Percentiles rank a stretch among this genome's conserved stretches.
phyloP scores from a whole-genome alignment of 805 yeast species.

The Teunomyces barrocoloradensis region DNA sequence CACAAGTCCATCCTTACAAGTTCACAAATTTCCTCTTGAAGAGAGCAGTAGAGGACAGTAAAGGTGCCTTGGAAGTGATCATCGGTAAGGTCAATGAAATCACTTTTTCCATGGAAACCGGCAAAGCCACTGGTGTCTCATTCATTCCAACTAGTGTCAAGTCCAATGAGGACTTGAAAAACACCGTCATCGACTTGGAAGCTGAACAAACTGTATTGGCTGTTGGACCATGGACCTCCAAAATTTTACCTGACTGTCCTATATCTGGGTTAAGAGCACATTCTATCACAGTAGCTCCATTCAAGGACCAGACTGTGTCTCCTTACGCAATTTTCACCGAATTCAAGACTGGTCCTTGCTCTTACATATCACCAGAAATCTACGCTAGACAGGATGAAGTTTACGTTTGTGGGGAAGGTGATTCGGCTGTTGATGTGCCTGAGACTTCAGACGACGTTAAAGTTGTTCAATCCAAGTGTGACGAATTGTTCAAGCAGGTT shows the following conservation, averaged over 20 bases:
- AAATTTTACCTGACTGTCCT: constrained; percentile 87
- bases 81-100: constrained; percentile 81
- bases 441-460: constrained; percentile 93
- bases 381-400: constrained; percentile 95
- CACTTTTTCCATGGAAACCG: constrained; percentile 57
- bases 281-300: constrained; percentile 86
- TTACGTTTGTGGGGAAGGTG: constrained; percentile 97
- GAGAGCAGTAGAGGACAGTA: constrained; percentile 64
- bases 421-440: constrained; percentile 84
- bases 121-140: constrained; percentile 69
- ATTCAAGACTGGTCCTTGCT: constrained; percentile 61
- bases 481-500: constrained; percentile 78
- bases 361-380: constrained; percentile 86
- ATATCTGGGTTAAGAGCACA: constrained; percentile 93
- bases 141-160: constrained; percentile 48
- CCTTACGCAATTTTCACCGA: constrained; percentile 96
- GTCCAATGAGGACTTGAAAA: constrained; percentile 20
- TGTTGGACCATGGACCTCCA: constrained; percentile 97
- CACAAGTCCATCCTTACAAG: constrained; percentile 94
- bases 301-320: constrained; percentile 64
- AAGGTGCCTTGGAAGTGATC: constrained; percentile 79
- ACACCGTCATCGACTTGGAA: constrained; percentile 42
- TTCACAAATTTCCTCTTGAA: constrained; percentile 82
- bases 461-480: constrained; percentile 84
- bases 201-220: constrained; percentile 82